phyloP scores from a whole-genome alignment of 73 alveolate genomes.

The Uronychia setigera region DNA sequence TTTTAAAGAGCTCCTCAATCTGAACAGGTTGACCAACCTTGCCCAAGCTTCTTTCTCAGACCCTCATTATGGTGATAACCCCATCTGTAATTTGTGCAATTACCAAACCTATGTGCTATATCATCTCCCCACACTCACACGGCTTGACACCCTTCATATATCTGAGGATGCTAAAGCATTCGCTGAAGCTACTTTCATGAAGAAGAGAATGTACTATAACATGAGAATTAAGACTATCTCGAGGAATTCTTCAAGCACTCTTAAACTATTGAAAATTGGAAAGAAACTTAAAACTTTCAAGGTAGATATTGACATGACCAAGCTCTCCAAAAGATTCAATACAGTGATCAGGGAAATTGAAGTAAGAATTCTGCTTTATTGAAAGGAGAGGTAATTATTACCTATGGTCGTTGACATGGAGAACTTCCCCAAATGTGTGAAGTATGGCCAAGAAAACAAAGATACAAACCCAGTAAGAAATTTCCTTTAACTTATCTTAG shows the following conservation, averaged over 20 bases:
- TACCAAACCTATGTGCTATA: conserved; percentile 80
- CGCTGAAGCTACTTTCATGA: conserved; percentile 90
- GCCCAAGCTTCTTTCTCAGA: conserved; percentile 63
- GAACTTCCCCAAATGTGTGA: conserved; percentile 1
- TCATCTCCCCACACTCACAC: conserved; percentile 41
- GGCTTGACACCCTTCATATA: conserved; percentile 68
- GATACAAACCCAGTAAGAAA: conserved; percentile 35
- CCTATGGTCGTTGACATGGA: not conserved
- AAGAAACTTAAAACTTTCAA: conserved; percentile 48
- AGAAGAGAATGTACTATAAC: conserved; percentile 85
- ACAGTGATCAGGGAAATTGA: conserved; percentile 33
- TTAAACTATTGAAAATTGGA: conserved; percentile 60
- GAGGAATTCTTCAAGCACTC: conserved; percentile 64
- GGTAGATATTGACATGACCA: conserved; percentile 38
- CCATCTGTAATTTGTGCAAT: conserved; percentile 78
- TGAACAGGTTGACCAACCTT: conserved; percentile 68
- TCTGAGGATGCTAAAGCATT: conserved; percentile 74
- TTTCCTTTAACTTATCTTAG: not conserved
- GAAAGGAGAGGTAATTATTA: not conserved
- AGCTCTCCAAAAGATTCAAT: conserved; percentile 30
- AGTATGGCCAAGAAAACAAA: conserved; percentile 4
- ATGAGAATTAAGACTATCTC: conserved; percentile 85
- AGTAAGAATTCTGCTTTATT: conserved; percentile 8
- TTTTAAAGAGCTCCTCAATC: conserved; percentile 72
- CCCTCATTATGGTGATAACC: conserved; percentile 84